Conservation (phyloP, 192 early-diverging fungal species). For the Rhizophagus prolifer region DNA sequence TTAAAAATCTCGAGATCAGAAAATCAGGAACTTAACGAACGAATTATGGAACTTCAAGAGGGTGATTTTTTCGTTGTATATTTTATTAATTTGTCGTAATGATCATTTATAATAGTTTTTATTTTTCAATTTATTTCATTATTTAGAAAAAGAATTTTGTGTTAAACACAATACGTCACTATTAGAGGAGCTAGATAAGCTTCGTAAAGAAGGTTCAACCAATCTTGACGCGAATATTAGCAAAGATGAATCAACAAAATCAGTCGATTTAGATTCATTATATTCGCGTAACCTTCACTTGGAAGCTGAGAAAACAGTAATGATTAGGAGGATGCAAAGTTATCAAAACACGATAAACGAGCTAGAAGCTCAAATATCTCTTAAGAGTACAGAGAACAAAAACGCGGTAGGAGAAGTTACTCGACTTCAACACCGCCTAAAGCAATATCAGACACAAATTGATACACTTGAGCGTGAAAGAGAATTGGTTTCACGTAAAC, state of each 20-base stretch:
- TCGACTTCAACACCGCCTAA: background rate
- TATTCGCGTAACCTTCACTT: background rate
- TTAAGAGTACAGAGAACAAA: background rate
- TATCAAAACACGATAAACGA: background rate
- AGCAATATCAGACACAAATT: constrained; percentile 5
- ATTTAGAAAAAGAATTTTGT: constrained; percentile 5
- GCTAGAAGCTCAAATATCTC: background rate
- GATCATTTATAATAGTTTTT: too few relatives aligned
- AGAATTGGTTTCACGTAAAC: background rate
- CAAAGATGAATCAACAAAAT: background rate
- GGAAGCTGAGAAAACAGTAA: background rate
- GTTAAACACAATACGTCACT: background rate
- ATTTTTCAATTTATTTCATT: background rate
- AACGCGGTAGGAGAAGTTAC: background rate
- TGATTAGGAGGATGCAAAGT: background rate
- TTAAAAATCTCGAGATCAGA: background rate
- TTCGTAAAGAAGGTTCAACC: background rate
- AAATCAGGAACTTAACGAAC: background rate
- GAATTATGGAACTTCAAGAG: background rate
- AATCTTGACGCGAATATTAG: background rate
- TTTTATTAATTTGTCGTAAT: background rate
- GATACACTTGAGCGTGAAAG: background rate
- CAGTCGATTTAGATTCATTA: background rate
- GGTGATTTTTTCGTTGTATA: background rate
- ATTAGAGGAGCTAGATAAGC: background rate